These are phyloP conservation scores for Chrysanthemum makinoi DNA, from an alignment of 129 eudicot species.

Conservation along the genomic window DNA sequence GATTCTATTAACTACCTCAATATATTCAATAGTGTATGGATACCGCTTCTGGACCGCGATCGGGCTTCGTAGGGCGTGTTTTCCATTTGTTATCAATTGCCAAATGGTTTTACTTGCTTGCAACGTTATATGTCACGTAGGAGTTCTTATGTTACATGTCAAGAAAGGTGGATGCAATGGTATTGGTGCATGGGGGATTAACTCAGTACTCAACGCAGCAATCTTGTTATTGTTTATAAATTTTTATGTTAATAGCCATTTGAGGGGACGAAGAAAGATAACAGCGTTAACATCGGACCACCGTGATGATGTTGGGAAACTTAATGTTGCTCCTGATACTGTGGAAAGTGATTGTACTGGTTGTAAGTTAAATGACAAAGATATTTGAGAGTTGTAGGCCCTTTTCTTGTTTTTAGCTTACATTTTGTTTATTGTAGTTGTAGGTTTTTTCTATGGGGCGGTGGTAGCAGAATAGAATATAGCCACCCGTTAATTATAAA, in stretches of 20 bases:
- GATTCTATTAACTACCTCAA: conserved; percentile 46
- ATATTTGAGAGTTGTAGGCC: conserved; percentile 35
- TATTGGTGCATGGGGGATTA: conserved; percentile 83
- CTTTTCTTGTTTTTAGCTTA: neutral
- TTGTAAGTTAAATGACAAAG: conserved; percentile 26
- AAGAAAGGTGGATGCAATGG: conserved; percentile 91
- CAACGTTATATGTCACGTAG: conserved; percentile 64
- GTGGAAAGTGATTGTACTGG: conserved; percentile 15
- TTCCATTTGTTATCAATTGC: conserved; percentile 70
- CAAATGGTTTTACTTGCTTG: conserved; percentile 52
- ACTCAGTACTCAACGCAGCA: conserved; percentile 70
- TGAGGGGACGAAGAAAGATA: conserved; percentile 20
- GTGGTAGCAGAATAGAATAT: conserved; percentile 19
- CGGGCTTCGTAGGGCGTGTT: conserved; percentile 73
- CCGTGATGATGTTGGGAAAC: neutral
- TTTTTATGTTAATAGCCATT: conserved; percentile 57
- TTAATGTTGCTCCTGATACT: conserved; percentile 8
- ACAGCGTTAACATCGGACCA: neutral
- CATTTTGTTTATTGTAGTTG: neutral
- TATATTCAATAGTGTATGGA: conserved; percentile 68
- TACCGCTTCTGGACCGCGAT: conserved; percentile 90
- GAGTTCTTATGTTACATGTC: conserved; percentile 57
- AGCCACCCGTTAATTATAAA: neutral
- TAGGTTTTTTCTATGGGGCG: conserved; percentile 19
- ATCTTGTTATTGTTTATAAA: conserved; percentile 62